Percentiles rank a stretch among this genome's conserved stretches.
These are phyloP conservation scores for Geotrichum aggregatum DNA, from an alignment of 1,139 yeast genomes.

Conservation along the genomic window DNA sequence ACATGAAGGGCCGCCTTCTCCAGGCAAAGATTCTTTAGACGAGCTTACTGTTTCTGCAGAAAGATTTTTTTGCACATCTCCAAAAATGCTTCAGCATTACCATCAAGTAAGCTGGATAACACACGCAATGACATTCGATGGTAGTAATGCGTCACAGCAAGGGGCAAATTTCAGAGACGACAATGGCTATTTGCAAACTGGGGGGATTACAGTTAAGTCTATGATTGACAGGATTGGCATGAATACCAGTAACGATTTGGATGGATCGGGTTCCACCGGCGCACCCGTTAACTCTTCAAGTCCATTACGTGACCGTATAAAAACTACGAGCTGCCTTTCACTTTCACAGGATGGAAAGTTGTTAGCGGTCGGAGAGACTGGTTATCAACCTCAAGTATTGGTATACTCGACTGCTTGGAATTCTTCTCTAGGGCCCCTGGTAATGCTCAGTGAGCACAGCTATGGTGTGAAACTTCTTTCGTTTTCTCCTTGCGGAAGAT, in stretches of 20 bases:
- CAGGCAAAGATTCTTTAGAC: background rate
- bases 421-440: constrained; percentile 47
- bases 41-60: constrained; percentile 6
- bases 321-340: constrained; percentile 54
- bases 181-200: constrained; percentile 1
- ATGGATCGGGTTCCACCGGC: background rate
- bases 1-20: constrained; percentile 7
- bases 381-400: constrained; percentile 60
- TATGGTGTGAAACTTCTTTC: constrained; percentile 55
- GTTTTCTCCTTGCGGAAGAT: constrained; percentile 57
- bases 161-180: background rate
- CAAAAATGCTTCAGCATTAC: constrained; percentile 17
- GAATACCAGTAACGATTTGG: background rate
- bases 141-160: background rate
- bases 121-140: background rate
- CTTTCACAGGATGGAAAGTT: constrained; percentile 51
- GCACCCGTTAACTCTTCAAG: constrained; percentile 1
- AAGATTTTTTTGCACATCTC: constrained; percentile 24
- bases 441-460: constrained; percentile 55
- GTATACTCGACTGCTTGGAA: constrained; percentile 53
- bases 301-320: constrained; percentile 42
- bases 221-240: constrained; percentile 9
- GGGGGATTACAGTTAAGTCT: constrained; percentile 6
- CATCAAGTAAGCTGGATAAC: constrained; percentile 6
- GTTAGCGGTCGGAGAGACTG: constrained; percentile 64